A percentile compares a stretch with the other conserved stretches of the same genome.
These are phyloP conservation scores for Claviceps quebecensis DNA, from an alignment of 2,329 filamentous ascomycete species.

Conservation along the genomic window DNA sequence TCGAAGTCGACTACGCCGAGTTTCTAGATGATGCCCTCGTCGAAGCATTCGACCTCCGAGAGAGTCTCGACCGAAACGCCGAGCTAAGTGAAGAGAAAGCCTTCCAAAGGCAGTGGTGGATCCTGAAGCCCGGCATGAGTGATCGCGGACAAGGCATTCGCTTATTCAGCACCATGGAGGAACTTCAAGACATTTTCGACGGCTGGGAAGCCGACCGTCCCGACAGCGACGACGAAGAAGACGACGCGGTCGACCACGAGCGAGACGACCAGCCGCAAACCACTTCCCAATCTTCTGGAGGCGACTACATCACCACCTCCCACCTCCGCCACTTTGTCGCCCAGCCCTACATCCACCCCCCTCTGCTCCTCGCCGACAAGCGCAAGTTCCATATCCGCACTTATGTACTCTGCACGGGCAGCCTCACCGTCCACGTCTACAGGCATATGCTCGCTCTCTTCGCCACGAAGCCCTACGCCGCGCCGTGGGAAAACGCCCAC, in stretches of 20 bases:
- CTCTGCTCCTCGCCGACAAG: constrained; percentile 53
- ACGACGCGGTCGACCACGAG: constrained; percentile 21
- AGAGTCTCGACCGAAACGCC: constrained; percentile 58
- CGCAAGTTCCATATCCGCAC: constrained; percentile 92
- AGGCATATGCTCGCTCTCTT: constrained; percentile 86
- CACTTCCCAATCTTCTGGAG: constrained; percentile 12
- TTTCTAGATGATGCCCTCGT: constrained; percentile 88
- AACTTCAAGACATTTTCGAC: constrained; percentile 80
- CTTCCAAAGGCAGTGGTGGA: constrained; percentile 72
- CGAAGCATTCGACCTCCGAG: constrained; percentile 76
- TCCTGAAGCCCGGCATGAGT: constrained; percentile 94
- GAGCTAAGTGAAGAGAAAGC: constrained; percentile 10
- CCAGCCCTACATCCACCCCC: constrained; percentile 86
- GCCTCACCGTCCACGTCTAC: constrained; percentile 75
- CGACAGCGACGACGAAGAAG: constrained; percentile 51
- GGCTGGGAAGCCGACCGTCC: constrained; percentile 65
- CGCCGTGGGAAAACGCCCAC: constrained; percentile 41
- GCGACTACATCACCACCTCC: constrained; percentile 59
- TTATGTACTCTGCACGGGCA: constrained; percentile 73
- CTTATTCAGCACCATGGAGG: constrained; percentile 71
- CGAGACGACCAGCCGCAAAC: neutral
- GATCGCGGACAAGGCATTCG: constrained; percentile 88
- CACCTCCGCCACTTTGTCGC: constrained; percentile 93
- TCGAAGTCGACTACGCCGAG: constrained; percentile 93
- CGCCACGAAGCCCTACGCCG: constrained; percentile 56